These are phyloP conservation scores for Xanthoparmelia taractica DNA, from an alignment of 495 filamentous ascomycete species.

Conservation along the genomic window DNA sequence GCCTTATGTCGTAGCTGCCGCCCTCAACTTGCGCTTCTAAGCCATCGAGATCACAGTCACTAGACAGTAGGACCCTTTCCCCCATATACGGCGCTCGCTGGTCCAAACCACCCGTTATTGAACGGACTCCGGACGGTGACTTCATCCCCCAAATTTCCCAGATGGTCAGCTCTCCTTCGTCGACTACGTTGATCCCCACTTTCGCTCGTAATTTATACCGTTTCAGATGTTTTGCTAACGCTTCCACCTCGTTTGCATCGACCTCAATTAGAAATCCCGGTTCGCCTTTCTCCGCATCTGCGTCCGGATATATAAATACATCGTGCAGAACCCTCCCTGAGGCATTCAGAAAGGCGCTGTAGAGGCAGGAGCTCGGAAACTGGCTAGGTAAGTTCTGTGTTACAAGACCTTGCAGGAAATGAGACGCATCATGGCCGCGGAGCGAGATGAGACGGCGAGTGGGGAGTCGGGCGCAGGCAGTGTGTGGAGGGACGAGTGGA, in stretches of 20 bases:
- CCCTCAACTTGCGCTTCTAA: constrained; percentile 28
- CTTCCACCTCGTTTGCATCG: constrained; percentile 55
- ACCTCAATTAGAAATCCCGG: constrained; percentile 72
- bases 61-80: constrained; percentile 45
- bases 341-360: constrained; percentile 77
- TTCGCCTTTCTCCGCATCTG: constrained; percentile 34
- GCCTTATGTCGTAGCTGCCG: constrained; percentile 54
- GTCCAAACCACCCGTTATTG: constrained; percentile 47
- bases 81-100: constrained; percentile 63
- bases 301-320: constrained; percentile 70
- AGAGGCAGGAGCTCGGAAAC: constrained; percentile 42
- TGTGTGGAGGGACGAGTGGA: constrained; percentile 30
- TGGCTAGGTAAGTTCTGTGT: constrained; percentile 59
- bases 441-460: constrained; percentile 72
- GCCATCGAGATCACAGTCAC: constrained; percentile 17
- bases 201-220: constrained; percentile 80
- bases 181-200: constrained; percentile 55
- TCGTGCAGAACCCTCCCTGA: constrained; percentile 79
- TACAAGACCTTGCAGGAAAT: constrained; percentile 80
- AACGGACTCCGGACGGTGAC: background rate
- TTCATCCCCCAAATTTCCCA: constrained; percentile 59
- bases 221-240: constrained; percentile 61
- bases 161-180: constrained; percentile 51
- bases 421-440: constrained; percentile 66
- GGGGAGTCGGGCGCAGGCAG: constrained; percentile 48